phyloP scores from a whole-genome alignment of 73 alveolate genomes.

The Tetrahymena borealis region DNA sequence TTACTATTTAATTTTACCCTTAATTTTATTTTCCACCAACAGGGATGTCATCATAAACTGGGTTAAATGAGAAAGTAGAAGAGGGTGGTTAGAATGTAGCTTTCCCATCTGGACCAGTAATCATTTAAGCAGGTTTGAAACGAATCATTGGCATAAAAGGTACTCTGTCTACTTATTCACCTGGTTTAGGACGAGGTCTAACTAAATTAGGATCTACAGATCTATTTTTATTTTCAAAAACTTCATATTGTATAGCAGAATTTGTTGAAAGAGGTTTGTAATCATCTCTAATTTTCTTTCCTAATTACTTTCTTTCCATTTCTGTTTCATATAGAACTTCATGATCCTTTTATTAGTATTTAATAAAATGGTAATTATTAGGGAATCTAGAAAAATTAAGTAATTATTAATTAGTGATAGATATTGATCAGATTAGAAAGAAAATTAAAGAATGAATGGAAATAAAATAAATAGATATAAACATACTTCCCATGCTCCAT shows the following conservation, averaged over 20 bases:
- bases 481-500: slow-evolving; percentile 73
- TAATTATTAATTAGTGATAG: background rate
- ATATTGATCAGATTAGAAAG: background rate
- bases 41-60: background rate
- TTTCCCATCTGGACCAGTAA: background rate
- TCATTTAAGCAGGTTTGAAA: background rate
- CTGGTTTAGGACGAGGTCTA: background rate
- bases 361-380: background rate
- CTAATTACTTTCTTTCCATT: slow-evolving; percentile 80
- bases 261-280: slow-evolving; percentile 82
- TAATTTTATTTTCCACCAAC: background rate
- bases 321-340: slow-evolving; percentile 89
- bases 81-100: background rate
- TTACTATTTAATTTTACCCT: background rate
- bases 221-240: slow-evolving; percentile 30
- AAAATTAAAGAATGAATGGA: background rate
- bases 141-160: background rate
- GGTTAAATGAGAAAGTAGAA: background rate
- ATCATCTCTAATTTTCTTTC: slow-evolving; percentile 79
- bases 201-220: background rate
- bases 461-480: background rate
- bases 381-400: background rate
- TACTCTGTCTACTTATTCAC: background rate
- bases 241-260: slow-evolving; percentile 84
- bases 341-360: slow-evolving; percentile 64